Percentiles rank a stretch among this genome's conserved stretches.
phyloP scores from a whole-genome alignment of 1,139 yeast genomes.

The Pichia sp. region DNA sequence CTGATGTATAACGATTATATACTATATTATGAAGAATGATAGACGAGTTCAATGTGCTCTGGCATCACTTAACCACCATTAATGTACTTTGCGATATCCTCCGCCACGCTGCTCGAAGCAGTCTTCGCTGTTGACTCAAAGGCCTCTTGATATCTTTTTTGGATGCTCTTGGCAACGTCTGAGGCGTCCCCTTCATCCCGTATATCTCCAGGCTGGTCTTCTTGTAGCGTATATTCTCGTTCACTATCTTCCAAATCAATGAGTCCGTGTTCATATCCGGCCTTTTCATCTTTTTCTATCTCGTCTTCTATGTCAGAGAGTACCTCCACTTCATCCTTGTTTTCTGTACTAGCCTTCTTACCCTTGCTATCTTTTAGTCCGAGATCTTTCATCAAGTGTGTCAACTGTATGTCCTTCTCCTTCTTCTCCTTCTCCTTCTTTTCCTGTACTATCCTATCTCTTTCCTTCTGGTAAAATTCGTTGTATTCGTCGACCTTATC shows the following conservation, averaged over 20 bases:
- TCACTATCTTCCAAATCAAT: conserved; percentile 49
- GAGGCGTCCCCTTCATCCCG: conserved; percentile 32
- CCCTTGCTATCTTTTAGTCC: conserved; percentile 49
- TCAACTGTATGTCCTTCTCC: conserved; percentile 68
- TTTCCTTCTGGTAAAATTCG: conserved; percentile 75
- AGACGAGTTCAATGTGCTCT: too few species aligned
- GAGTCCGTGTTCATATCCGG: conserved; percentile 43
- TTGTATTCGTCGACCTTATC: conserved; percentile 85
- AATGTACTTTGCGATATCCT: conserved; percentile 64
- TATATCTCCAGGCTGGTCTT: conserved; percentile 60
- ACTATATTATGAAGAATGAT: too few species aligned
- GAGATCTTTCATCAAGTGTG: conserved; percentile 76
- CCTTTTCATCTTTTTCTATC: conserved; percentile 48
- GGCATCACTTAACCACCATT: too few species aligned
- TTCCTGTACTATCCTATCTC: conserved; percentile 74
- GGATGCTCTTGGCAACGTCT: conserved; percentile 44
- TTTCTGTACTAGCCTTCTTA: conserved; percentile 31
- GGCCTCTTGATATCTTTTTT: conserved; percentile 69
- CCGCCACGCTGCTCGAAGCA: conserved; percentile 64
- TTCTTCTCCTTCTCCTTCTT: conserved; percentile 73
- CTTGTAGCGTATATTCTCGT: conserved; percentile 75
- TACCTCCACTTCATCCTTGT: conserved; percentile 40
- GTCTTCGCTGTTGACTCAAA: conserved; percentile 59
- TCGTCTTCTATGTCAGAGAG: conserved; percentile 34
- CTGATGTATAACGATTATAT: neutral